Evolutionary conservation across 352 stramenopile genomes (phyloP).

Genomic region (Pythium coloratum): DNA sequence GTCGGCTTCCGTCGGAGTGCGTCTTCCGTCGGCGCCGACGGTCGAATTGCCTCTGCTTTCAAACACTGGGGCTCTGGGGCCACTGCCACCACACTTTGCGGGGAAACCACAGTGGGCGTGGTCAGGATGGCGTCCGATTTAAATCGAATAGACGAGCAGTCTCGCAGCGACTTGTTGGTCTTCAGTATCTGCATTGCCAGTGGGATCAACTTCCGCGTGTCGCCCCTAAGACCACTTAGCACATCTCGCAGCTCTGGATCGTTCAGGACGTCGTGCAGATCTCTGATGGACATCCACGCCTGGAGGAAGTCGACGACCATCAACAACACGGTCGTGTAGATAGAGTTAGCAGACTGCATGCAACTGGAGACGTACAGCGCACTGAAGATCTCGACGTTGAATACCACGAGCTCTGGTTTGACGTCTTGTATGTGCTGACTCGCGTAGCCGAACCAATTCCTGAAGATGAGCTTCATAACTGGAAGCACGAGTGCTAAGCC

Average conservation of each 20-base stretch:
- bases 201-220: neutral
- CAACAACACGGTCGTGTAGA: conserved; percentile 13
- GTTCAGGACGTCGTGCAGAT: neutral
- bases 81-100: too few relatives aligned
- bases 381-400: conserved; percentile 37
- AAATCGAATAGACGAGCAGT: conserved; percentile 1
- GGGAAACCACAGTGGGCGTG: too few relatives aligned
- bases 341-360: conserved; percentile 28
- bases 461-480: conserved; percentile 32
- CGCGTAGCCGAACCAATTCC: conserved; percentile 20
- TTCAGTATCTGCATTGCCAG: neutral
- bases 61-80: too few relatives aligned
- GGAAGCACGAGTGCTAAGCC: conserved; percentile 23
- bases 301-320: conserved; percentile 14
- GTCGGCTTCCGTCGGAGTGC: too few relatives aligned
- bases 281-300: conserved; percentile 7
- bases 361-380: conserved; percentile 31
- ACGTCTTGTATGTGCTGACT: conserved; percentile 21
- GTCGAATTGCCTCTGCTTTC: too few relatives aligned
- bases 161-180: neutral
- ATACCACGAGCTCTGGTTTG: conserved; percentile 23
- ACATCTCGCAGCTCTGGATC: neutral
- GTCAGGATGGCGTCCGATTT: neutral
- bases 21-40: too few relatives aligned
- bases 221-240: too few relatives aligned